Conservation (phyloP, 331 rosid genomes). For the Malus hybrid region DNA sequence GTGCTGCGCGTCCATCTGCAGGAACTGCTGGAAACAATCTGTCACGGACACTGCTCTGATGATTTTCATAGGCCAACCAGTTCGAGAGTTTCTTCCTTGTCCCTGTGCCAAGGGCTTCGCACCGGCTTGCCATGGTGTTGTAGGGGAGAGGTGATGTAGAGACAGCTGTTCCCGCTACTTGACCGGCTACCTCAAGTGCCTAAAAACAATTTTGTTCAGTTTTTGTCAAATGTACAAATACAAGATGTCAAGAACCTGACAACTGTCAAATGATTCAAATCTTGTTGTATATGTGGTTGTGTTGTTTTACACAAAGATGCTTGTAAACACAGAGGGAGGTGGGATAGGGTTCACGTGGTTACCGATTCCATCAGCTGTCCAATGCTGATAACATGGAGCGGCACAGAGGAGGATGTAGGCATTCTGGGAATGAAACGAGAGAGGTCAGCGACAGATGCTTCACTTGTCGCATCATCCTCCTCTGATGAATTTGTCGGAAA, state of each 20-base stretch:
- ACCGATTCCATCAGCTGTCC: constrained; percentile 97
- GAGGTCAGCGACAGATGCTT: constrained; percentile 72
- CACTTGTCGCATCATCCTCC: constrained; percentile 76
- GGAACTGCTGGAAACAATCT: constrained; percentile 27
- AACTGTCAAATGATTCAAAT: not conserved
- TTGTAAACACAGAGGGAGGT: not conserved
- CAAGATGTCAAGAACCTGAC: too few species aligned
- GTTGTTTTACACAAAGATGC: not conserved
- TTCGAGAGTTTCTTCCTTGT: constrained; percentile 79
- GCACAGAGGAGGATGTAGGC: constrained; percentile 46
- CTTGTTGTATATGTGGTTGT: not conserved
- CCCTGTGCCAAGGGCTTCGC: constrained; percentile 91
- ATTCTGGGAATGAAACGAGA: constrained; percentile 66
- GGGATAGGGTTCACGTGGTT: not conserved
- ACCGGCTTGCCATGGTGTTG: constrained; percentile 84
- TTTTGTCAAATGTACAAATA: not conserved
- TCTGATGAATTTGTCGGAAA: constrained; percentile 44
- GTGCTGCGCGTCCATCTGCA: constrained; percentile 31
- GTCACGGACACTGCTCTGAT: constrained; percentile 29
- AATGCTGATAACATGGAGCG: constrained; percentile 71
- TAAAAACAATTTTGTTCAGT: constrained; percentile 22
- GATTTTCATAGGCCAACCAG: constrained; percentile 79
- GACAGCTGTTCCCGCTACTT: constrained; percentile 75
- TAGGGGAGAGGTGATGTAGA: constrained; percentile 84
- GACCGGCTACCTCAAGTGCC: constrained; percentile 98